Evolutionary conservation across 176 grass and related monocot genomes (phyloP), one percentile per base, ranked within the genome.

Genomic region (Avena sativa): DNA sequence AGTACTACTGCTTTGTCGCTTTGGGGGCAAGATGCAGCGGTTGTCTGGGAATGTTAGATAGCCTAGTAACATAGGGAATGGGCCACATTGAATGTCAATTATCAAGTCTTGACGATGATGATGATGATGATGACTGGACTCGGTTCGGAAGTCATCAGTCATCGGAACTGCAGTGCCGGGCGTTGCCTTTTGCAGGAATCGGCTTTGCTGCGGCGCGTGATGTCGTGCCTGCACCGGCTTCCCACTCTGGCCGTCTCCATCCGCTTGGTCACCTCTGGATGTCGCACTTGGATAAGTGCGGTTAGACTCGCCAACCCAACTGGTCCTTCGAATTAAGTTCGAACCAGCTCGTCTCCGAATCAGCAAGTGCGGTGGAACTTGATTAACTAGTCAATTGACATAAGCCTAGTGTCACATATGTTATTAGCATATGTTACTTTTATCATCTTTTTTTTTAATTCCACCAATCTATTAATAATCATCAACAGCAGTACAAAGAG

Each of bases 81-180:
- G 46, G 26, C 10, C 11, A 36, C 62, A 69, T 81, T 69, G 47
- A 81, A 68, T 69, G 62, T 64, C 80, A 82, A 55, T 82, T 16
- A 69, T 52, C 79, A 15, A 21, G 48, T 23, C 12, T 15, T 14
- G 15, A 20, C 19, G 17, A 8, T 10, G 63, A 26, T 7, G 40
- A 40, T 38, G 53, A 56, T 56, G 53, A 30, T 20, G 20, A 71
- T 9, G 65, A 53, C 65, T 16, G 48, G 34, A 21, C 80, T 21
- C 11, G 26, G 5, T n/a, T 68, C 1, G 46, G 19, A n/a, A 40
- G 28, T 40, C 49, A 55, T 43, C 40, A 43, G 63, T 2, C 2
- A 3, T 2, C 23, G 23, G 7, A 43, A 80, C 59, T 48, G 55
- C 55, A 57, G 17, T 57, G 55, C 55, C 1, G 16, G 53, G 16